phyloP scores from a whole-genome alignment of 352 stramenopile species.

The Blastocystis sp. region DNA sequence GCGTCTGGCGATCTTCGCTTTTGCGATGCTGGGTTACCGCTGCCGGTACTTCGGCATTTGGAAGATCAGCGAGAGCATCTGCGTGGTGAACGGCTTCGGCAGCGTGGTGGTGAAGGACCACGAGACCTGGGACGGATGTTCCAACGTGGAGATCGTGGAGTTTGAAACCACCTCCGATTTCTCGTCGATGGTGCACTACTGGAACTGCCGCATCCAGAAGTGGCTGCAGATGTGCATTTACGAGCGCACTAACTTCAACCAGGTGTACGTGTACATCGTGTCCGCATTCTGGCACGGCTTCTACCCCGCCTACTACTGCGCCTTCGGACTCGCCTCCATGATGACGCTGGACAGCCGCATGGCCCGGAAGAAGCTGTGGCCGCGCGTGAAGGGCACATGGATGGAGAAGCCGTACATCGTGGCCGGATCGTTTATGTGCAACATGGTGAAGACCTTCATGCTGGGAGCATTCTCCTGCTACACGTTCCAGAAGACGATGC shows the following conservation, averaged over 20 bases:
- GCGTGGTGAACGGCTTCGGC: constrained; percentile 73
- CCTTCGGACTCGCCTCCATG: constrained; percentile 77
- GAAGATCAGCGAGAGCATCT: constrained; percentile 66
- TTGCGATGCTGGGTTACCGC: constrained; percentile 15
- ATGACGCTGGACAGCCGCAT: constrained; percentile 8
- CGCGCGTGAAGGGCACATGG: constrained; percentile 8
- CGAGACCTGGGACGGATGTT: constrained; percentile 85
- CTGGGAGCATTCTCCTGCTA: constrained; percentile 19
- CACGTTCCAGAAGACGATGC: neutral
- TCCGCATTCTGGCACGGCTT: constrained; percentile 97
- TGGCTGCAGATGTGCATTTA: constrained; percentile 95
- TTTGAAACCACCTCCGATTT: constrained; percentile 88
- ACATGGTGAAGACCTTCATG: constrained; percentile 24
- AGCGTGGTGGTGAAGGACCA: constrained; percentile 84
- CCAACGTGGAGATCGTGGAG: constrained; percentile 90
- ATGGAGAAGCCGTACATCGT: constrained; percentile 1
- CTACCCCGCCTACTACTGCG: constrained; percentile 94
- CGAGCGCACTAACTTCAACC: constrained; percentile 85
- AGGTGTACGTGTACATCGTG: constrained; percentile 87
- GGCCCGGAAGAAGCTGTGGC: constrained; percentile 44
- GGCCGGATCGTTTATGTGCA: neutral
- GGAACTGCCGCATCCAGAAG: constrained; percentile 91
- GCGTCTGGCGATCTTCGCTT: constrained; percentile 70
- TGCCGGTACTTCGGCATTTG: constrained; percentile 48
- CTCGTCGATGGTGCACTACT: constrained; percentile 82